These are phyloP conservation scores for Penicillium polonicum DNA, from an alignment of 2,329 filamentous ascomycete species.

Conservation along the genomic window DNA sequence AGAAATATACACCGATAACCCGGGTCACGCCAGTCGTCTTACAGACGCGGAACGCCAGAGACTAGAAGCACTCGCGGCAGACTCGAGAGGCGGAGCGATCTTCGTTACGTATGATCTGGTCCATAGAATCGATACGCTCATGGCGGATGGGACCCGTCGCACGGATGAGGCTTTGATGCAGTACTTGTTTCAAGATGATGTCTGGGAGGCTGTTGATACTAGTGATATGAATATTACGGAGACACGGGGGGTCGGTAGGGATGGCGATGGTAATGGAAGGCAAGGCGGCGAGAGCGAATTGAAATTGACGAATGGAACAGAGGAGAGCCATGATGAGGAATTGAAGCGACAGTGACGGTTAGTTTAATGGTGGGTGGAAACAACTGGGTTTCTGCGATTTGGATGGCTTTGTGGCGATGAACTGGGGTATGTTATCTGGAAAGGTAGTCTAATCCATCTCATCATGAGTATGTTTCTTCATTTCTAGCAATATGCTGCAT, in stretches of 20 bases:
- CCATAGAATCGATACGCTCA: background rate
- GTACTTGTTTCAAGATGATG: background rate
- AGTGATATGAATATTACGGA: background rate
- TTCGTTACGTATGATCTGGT: background rate
- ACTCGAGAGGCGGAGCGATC: background rate
- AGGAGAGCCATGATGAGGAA: background rate
- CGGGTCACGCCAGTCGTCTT: background rate
- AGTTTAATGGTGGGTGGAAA: background rate
- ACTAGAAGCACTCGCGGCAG: background rate
- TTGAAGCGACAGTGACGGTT: background rate
- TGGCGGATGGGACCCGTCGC: background rate
- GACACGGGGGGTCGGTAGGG: background rate
- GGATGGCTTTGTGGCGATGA: too few relatives aligned
- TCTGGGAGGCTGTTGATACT: background rate
- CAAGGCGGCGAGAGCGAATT: background rate
- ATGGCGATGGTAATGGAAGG: background rate
- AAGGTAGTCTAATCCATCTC: background rate
- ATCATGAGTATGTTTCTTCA: background rate
- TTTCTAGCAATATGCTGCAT: background rate
- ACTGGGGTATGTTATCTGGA: background rate
- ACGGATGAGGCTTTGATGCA: background rate
- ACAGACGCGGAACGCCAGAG: background rate
- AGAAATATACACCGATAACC: background rate
- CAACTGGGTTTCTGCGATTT: background rate
- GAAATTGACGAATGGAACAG: background rate